A percentile compares a stretch with the other conserved stretches of the same genome.
These are phyloP conservation scores for Takakia lepidozioides DNA, from an alignment of 225 moss, liverwort and hornwort species.

Conservation along the genomic window DNA sequence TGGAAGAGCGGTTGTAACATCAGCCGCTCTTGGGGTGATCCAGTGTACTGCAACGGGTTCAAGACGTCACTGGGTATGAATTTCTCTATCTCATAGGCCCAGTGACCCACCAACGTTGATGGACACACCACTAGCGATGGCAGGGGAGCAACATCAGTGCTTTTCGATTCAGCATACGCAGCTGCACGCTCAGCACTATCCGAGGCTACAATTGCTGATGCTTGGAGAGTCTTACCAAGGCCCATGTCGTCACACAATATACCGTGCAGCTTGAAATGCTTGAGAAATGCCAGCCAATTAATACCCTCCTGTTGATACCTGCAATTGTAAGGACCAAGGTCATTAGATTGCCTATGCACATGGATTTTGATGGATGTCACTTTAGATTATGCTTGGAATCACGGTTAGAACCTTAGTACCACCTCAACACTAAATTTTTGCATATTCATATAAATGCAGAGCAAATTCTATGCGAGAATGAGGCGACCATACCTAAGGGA, in stretches of 20 bases:
- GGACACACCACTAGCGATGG: constrained; percentile 84
- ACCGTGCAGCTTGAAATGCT: constrained; percentile 84
- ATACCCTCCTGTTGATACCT: constrained; percentile 97
- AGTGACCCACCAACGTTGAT: constrained; percentile 83
- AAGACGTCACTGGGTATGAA: constrained; percentile 62
- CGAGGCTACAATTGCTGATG: constrained; percentile 81
- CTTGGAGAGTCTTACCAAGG: constrained; percentile 88
- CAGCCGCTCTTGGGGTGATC: constrained; percentile 66
- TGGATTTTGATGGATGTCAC: too few relatives aligned
- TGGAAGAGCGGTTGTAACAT: constrained; percentile 42
- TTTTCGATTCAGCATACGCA: constrained; percentile 39
- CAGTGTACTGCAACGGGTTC: constrained; percentile 71
- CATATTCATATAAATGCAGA: too few relatives aligned
- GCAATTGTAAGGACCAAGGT: too few relatives aligned
- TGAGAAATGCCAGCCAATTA: constrained; percentile 93
- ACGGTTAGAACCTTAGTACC: too few relatives aligned
- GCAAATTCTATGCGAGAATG: too few relatives aligned
- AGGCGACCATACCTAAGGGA: too few relatives aligned
- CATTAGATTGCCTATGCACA: too few relatives aligned
- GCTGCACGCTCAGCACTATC: constrained; percentile 68
- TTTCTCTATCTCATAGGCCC: constrained; percentile 91
- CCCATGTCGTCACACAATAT: constrained; percentile 97
- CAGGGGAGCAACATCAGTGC: constrained; percentile 44
- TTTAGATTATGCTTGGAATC: too few relatives aligned
- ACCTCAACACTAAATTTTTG: too few relatives aligned